phyloP scores from a whole-genome alignment of 345 rosid genomes.

The Citrus unshiu region DNA sequence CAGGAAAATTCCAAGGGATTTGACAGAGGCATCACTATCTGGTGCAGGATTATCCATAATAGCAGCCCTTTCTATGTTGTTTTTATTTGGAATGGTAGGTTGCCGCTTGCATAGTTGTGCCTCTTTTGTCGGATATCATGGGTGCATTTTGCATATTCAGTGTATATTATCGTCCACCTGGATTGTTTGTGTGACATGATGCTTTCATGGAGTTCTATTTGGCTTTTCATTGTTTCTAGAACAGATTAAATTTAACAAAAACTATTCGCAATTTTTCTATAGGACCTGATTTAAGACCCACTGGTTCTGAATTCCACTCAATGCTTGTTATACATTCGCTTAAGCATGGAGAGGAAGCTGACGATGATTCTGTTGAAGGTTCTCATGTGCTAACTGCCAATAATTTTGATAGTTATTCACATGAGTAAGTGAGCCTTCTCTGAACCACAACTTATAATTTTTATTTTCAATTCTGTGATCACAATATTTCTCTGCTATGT shows the following conservation, averaged over 20 bases:
- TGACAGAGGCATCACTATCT: constrained; percentile 93
- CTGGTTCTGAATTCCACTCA: constrained; percentile 85
- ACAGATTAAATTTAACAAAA: constrained; percentile 96
- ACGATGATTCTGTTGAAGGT: constrained; percentile 64
- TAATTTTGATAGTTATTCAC: constrained; percentile 68
- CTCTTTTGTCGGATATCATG: neutral
- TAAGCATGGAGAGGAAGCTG: constrained; percentile 81
- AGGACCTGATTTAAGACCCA: constrained; percentile 68
- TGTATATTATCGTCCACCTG: neutral
- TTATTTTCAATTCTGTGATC: neutral
- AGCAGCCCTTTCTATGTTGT: constrained; percentile 81
- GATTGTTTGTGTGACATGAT: neutral
- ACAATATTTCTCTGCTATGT: constrained; percentile 1
- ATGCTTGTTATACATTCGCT: constrained; percentile 48
- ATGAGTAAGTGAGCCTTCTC: constrained; percentile 57
- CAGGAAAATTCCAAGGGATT: constrained; percentile 99
- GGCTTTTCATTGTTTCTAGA: constrained; percentile 45
- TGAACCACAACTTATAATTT: neutral
- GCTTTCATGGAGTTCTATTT: neutral
- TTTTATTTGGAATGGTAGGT: constrained; percentile 98
- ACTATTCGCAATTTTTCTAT: constrained; percentile 88
- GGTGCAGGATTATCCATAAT: constrained; percentile 92
- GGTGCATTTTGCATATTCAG: neutral
- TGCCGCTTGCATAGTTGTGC: neutral
- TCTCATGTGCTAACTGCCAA: constrained; percentile 47